These are phyloP conservation scores for Vachellia pachyceras DNA, from an alignment of 306 rosid genomes.

Conservation along the genomic window DNA sequence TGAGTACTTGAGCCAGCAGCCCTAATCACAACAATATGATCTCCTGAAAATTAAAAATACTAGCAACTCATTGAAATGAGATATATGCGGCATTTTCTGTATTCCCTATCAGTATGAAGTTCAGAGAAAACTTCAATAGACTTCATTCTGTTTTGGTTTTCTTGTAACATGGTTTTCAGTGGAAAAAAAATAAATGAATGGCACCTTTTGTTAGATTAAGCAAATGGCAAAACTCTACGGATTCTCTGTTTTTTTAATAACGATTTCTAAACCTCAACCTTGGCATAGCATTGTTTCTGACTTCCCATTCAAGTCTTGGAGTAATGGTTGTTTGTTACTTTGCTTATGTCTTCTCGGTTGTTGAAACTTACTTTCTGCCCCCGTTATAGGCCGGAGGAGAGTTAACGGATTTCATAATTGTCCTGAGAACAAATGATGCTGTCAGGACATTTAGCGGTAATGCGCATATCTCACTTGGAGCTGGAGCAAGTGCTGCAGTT, in stretches of 20 bases:
- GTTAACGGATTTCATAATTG: slow-evolving; percentile 86
- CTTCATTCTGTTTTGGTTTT: slow-evolving; percentile 20
- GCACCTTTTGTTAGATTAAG: slow-evolving; percentile 16
- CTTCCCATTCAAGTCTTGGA: slow-evolving; percentile 17
- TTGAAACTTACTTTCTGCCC: slow-evolving; percentile 18
- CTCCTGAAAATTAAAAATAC: neutral
- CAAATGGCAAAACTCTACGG: too few species aligned
- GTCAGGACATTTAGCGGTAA: slow-evolving; percentile 84
- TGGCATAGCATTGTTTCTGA: slow-evolving; percentile 20
- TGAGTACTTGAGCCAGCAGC: neutral
- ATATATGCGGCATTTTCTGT: slow-evolving; percentile 20
- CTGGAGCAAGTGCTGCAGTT: slow-evolving; percentile 95
- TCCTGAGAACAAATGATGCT: slow-evolving; percentile 81
- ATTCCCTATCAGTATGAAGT: slow-evolving; percentile 7
- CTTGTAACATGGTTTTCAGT: neutral
- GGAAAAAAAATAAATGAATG: neutral
- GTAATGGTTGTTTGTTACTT: neutral
- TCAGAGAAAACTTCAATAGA: neutral
- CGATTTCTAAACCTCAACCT: slow-evolving; percentile 20
- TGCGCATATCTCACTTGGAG: slow-evolving; percentile 84
- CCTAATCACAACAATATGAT: neutral
- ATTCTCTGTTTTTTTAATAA: neutral
- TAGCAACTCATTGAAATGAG: neutral
- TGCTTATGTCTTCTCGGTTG: slow-evolving; percentile 24
- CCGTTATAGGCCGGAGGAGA: slow-evolving; percentile 89